Percentiles rank a stretch among this genome's conserved stretches.
phyloP scores from a whole-genome alignment of 345 rosid species.

The Aethionema arabicum region DNA sequence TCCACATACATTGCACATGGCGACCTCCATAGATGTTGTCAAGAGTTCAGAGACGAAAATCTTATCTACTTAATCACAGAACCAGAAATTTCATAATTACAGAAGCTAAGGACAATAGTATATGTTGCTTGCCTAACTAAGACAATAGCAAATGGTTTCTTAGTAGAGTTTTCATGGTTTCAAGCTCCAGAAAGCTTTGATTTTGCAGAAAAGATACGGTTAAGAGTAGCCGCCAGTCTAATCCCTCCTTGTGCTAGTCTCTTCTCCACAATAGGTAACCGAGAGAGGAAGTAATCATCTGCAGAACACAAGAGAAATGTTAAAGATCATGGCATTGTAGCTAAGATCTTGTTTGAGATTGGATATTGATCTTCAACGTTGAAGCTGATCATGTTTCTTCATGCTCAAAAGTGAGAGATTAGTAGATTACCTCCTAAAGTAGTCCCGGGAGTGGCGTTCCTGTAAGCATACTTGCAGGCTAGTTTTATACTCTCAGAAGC shows the following conservation, averaged over 20 bases:
- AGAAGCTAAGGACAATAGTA: no score
- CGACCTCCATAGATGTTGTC: no score
- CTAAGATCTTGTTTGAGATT: conserved; percentile 8
- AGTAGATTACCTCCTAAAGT: conserved; percentile 64
- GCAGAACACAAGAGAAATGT: conserved; percentile 14
- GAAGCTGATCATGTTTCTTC: neutral
- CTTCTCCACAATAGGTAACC: conserved; percentile 74
- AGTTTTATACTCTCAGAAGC: conserved; percentile 78
- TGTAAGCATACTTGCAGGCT: conserved; percentile 88
- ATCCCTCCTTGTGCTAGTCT: conserved; percentile 88
- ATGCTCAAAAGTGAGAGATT: conserved; percentile 19
- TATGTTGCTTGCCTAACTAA: no score
- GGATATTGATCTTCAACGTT: neutral
- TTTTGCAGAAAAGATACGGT: conserved; percentile 61
- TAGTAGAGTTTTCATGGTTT: conserved; percentile 5
- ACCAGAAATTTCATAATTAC: no score
- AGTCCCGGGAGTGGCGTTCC: conserved; percentile 82
- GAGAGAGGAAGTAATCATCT: conserved; percentile 81
- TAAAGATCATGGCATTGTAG: neutral
- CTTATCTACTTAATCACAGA: no score
- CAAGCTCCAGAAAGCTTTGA: conserved; percentile 42
- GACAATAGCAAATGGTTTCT: no score
- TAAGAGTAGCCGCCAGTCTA: conserved; percentile 77
- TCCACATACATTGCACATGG: no score
- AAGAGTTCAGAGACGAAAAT: no score